Evolutionary conservation across 179 eudicot genomes (phyloP).

Genomic region (Spinacia oleracea): DNA sequence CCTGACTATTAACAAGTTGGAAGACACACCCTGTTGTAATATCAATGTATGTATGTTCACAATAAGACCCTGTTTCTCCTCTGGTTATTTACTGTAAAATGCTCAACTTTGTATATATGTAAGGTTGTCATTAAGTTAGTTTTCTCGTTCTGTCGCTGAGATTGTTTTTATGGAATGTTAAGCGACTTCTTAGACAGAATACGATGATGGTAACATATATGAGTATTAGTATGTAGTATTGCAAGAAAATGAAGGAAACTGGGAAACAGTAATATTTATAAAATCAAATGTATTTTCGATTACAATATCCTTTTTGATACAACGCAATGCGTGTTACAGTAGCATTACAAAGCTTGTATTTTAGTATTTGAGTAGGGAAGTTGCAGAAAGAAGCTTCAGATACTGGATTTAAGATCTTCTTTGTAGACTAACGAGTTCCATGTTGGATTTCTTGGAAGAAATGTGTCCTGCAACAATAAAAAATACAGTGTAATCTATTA

Average conservation of each 20-base stretch:
- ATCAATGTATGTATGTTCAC: background rate
- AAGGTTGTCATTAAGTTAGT: background rate
- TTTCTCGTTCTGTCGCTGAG: background rate
- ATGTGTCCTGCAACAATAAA: constrained; percentile 50
- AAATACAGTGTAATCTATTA: background rate
- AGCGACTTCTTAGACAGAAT: background rate
- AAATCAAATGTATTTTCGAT: background rate
- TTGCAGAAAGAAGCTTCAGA: constrained; percentile 25
- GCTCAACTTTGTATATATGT: background rate
- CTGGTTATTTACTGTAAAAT: background rate
- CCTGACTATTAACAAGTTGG: constrained; percentile 49
- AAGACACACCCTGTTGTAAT: constrained; percentile 4
- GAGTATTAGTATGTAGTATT: background rate
- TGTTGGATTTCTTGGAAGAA: constrained; percentile 57
- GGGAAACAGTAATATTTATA: background rate
- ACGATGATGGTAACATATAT: background rate
- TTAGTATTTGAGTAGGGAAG: background rate
- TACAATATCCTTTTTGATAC: background rate
- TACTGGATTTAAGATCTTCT: constrained; percentile 41
- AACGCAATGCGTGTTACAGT: too few relatives aligned
- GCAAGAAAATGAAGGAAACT: background rate
- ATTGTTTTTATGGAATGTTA: background rate
- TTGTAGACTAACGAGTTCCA: constrained; percentile 41
- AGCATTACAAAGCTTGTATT: background rate
- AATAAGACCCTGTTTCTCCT: background rate